phyloP scores from a whole-genome alignment of 140 eudicot species.

The Oenanthe javanica region DNA sequence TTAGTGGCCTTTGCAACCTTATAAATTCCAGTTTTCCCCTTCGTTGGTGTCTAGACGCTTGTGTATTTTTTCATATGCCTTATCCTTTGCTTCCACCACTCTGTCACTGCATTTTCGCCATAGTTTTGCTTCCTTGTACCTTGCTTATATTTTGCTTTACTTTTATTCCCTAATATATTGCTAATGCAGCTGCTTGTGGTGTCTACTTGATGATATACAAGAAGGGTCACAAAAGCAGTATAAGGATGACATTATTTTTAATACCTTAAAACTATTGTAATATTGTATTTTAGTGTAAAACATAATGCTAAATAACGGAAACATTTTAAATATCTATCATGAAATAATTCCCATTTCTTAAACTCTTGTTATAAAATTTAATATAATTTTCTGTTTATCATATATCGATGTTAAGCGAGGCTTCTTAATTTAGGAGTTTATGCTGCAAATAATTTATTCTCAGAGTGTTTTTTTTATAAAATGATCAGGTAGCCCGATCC shows the following conservation, averaged over 20 bases:
- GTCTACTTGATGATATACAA: not conserved
- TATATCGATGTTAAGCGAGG: not conserved
- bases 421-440: not conserved
- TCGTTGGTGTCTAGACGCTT: too few species aligned
- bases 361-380: too few species aligned
- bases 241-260: too few species aligned
- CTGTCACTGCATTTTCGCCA: too few species aligned
- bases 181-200: not conserved
- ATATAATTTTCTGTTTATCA: not conserved
- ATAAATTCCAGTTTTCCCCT: too few species aligned
- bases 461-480: not conserved
- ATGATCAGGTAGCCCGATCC: constrained; percentile 67
- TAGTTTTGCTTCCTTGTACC: too few species aligned
- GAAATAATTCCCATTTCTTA: not conserved
- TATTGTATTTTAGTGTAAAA: not conserved
- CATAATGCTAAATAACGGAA: not conserved
- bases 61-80: too few species aligned
- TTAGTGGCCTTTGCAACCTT: too few species aligned
- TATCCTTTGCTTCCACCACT: too few species aligned
- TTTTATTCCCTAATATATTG: too few species aligned
- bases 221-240: not conserved
- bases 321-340: not conserved
- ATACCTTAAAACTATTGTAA: not conserved
- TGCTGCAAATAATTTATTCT: not conserved
- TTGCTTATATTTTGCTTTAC: too few species aligned